Percentiles rank a stretch among this genome's conserved stretches.
Evolutionary conservation across 176 grass and related monocot genomes (phyloP).

Genomic region (Typha latifolia): DNA sequence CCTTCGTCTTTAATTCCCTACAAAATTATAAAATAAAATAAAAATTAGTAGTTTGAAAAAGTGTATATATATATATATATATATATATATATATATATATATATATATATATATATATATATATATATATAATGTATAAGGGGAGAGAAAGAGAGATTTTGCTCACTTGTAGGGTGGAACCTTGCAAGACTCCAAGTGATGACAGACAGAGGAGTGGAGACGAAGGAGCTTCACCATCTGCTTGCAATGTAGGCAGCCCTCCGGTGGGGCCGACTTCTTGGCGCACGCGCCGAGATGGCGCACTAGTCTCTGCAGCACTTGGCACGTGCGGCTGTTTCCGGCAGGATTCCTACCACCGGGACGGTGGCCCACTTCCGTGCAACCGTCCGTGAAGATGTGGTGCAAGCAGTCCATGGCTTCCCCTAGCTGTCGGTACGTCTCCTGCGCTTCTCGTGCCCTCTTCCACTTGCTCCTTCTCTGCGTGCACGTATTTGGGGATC

Average conservation of each 20-base stretch:
- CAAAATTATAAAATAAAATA: too few species aligned
- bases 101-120: too few species aligned
- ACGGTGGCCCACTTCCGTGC: not conserved
- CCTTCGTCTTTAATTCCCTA: not conserved
- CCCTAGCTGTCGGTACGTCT: constrained; percentile 48
- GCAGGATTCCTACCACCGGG: not conserved
- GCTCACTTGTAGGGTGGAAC: constrained; percentile 57
- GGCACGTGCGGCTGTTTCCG: constrained; percentile 20
- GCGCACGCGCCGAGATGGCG: constrained; percentile 43
- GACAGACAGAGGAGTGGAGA: constrained; percentile 65
- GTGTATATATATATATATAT: too few species aligned
- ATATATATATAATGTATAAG: too few species aligned
- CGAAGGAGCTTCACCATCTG: constrained; percentile 44
- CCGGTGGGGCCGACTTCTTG: constrained; percentile 10
- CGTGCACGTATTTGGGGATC: not conserved
- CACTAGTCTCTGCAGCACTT: constrained; percentile 32
- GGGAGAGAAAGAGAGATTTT: not conserved
- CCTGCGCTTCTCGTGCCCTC: constrained; percentile 29
- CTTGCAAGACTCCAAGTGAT: constrained; percentile 24
- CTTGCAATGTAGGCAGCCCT: constrained; percentile 48
- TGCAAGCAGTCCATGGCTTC: constrained; percentile 53
- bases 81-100: too few species aligned
- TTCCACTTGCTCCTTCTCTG: constrained; percentile 61
- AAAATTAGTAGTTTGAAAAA: too few species aligned
- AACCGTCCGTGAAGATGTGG: constrained; percentile 23